Evolutionary conservation across 768 basidiomycete species (phyloP).

Genomic region (Rhizopogon rudus): DNA sequence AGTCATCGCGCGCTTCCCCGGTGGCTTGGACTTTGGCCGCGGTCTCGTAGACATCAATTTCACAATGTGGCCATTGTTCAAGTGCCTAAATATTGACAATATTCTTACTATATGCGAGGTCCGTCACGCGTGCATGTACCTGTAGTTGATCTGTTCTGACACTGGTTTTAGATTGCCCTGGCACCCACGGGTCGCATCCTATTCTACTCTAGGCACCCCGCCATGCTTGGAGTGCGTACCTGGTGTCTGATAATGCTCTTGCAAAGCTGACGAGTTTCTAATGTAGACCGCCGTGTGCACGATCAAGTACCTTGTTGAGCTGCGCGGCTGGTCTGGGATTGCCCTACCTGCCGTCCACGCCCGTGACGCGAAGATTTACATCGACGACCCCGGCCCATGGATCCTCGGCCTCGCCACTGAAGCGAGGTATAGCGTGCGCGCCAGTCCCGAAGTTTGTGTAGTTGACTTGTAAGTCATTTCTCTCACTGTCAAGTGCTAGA

Average conservation of each 20-base stretch:
- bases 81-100: conserved; percentile 88
- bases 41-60: conserved; percentile 93
- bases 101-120: conserved; percentile 92
- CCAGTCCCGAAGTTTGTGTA: conserved; percentile 78
- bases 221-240: conserved; percentile 75
- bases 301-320: conserved; percentile 85
- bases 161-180: conserved; percentile 60
- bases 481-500: neutral
- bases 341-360: conserved; percentile 79
- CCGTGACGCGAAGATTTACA: conserved; percentile 88
- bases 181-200: conserved; percentile 83
- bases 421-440: conserved; percentile 71
- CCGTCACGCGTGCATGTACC: neutral
- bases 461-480: conserved; percentile 67
- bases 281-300: conserved; percentile 81
- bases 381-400: conserved; percentile 97
- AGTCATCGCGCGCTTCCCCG: conserved; percentile 86
- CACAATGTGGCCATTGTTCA: conserved; percentile 96
- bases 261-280: neutral
- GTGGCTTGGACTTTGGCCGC: conserved; percentile 89
- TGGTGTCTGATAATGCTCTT: neutral
- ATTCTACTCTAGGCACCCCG: conserved; percentile 85
- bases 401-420: conserved; percentile 89
- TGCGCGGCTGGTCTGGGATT: conserved; percentile 91
- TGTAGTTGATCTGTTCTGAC: neutral